Percentiles rank a stretch among this genome's conserved stretches.
Evolutionary conservation across 495 filamentous ascomycete species (phyloP).

Genomic region (Hypoxylon lienhwacheense): DNA sequence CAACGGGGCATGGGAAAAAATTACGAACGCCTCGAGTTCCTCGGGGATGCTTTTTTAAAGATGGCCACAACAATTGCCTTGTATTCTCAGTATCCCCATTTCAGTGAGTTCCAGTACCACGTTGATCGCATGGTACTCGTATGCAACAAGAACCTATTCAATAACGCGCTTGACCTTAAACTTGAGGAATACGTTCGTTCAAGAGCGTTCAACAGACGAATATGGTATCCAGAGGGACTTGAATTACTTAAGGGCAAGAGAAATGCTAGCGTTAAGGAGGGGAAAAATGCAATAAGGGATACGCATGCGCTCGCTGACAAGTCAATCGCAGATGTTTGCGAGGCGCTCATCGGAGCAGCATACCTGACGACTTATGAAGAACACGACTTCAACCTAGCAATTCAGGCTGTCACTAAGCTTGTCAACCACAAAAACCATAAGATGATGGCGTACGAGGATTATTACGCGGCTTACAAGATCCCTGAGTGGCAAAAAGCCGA

Average conservation of each 20-base stretch:
- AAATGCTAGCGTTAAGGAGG: slow-evolving; percentile 31
- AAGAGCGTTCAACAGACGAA: slow-evolving; percentile 73
- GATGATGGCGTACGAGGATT: slow-evolving; percentile 69
- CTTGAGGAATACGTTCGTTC: slow-evolving; percentile 81
- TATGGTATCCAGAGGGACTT: slow-evolving; percentile 83
- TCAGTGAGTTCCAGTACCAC: slow-evolving; percentile 86
- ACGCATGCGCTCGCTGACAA: slow-evolving; percentile 81
- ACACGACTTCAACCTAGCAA: slow-evolving; percentile 73
- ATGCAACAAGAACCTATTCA: slow-evolving; percentile 89
- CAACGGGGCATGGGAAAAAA: slow-evolving; percentile 93
- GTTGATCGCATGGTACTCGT: slow-evolving; percentile 87
- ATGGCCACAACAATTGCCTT: slow-evolving; percentile 90
- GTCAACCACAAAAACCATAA: slow-evolving; percentile 69
- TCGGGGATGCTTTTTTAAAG: slow-evolving; percentile 94
- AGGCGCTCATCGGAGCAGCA: slow-evolving; percentile 90
- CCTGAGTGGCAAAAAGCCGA: slow-evolving; percentile 69
- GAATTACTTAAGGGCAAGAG: slow-evolving; percentile 53
- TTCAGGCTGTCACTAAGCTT: slow-evolving; percentile 77
- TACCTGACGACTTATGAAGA: slow-evolving; percentile 63
- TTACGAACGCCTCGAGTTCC: slow-evolving; percentile 92
- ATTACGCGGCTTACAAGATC: slow-evolving; percentile 67
- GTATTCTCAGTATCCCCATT: slow-evolving; percentile 71
- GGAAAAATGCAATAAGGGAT: slow-evolving; percentile 41
- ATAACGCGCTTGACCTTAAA: slow-evolving; percentile 66
- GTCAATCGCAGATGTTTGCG: slow-evolving; percentile 94